Evolutionary conservation across 495 filamentous ascomycete genomes (phyloP).

Genomic region (Glarea lozoyensis): DNA sequence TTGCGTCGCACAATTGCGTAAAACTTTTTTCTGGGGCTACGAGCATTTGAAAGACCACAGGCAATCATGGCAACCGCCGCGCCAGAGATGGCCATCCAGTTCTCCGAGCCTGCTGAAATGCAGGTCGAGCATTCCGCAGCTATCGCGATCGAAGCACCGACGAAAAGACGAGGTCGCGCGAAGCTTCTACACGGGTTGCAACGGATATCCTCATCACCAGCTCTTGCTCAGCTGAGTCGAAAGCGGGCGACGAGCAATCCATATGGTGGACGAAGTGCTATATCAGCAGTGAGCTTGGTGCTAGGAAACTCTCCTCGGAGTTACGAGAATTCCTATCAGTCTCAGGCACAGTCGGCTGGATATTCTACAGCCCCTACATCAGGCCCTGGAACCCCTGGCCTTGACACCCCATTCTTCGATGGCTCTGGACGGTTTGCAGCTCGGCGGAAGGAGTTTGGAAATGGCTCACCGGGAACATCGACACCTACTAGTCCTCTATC

Average conservation of each 20-base stretch:
- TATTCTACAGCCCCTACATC: constrained; percentile 60
- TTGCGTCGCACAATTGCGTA: no score
- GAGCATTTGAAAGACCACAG: no score
- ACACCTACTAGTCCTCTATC: constrained; percentile 50
- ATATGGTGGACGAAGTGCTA: constrained; percentile 39
- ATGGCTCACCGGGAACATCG: constrained; percentile 21
- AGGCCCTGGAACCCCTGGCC: constrained; percentile 32
- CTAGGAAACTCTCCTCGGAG: constrained; percentile 26
- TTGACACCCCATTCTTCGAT: constrained; percentile 17
- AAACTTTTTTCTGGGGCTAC: no score
- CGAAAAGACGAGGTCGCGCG: constrained; percentile 64
- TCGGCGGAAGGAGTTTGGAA: constrained; percentile 22
- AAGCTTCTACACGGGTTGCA: constrained; percentile 72
- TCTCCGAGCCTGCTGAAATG: constrained; percentile 1
- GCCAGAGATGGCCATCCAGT: constrained; percentile 12
- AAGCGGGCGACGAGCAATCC: constrained; percentile 59
- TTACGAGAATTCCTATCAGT: constrained; percentile 46
- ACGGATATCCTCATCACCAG: constrained; percentile 81
- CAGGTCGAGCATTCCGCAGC: constrained; percentile 18
- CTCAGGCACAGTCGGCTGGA: constrained; percentile 47
- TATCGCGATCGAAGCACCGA: constrained; percentile 34
- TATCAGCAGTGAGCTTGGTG: constrained; percentile 82
- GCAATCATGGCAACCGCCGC: constrained; percentile 16
- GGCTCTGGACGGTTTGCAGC: constrained; percentile 7
- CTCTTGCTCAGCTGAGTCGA: constrained; percentile 55